Evolutionary conservation across 805 yeast genomes (phyloP).

Genomic region (Barnettozyma sucrosica): DNA sequence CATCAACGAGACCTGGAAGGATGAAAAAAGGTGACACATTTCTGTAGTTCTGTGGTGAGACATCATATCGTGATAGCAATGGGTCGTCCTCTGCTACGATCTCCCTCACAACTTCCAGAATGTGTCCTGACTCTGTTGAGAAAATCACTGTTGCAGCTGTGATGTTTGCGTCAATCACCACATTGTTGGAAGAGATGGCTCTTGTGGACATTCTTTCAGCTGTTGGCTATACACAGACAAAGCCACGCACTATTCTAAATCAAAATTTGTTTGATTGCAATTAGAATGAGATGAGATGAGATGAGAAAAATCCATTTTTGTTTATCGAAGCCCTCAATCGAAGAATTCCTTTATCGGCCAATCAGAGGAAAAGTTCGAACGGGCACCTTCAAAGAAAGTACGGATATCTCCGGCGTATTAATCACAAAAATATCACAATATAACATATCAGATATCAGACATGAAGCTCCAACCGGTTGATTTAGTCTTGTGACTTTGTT

Average conservation of each 20-base stretch:
- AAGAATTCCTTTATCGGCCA: neutral
- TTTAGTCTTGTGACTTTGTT: no score
- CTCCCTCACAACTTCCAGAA: conserved; percentile 43
- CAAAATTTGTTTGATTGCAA: no score
- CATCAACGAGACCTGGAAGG: conserved; percentile 88
- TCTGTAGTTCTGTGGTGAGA: conserved; percentile 36
- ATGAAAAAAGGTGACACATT: conserved; percentile 59
- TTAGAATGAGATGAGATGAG: neutral
- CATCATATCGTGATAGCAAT: conserved; percentile 37
- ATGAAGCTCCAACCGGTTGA: no score
- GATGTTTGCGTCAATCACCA: conserved; percentile 42
- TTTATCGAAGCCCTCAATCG: neutral
- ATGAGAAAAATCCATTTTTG: neutral
- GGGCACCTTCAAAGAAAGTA: no score
- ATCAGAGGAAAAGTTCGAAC: no score
- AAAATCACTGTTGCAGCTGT: conserved; percentile 62
- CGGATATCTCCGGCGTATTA: no score
- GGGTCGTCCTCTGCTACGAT: conserved; percentile 37
- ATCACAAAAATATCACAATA: no score
- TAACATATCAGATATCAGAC: no score
- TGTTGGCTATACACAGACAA: neutral
- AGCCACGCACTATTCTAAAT: neutral
- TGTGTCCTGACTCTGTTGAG: conserved; percentile 51
- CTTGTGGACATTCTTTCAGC: conserved; percentile 16
- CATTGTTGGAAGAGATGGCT: conserved; percentile 58